phyloP scores from a whole-genome alignment of 2,329 filamentous ascomycete genomes.

The Xylaria sp. region DNA sequence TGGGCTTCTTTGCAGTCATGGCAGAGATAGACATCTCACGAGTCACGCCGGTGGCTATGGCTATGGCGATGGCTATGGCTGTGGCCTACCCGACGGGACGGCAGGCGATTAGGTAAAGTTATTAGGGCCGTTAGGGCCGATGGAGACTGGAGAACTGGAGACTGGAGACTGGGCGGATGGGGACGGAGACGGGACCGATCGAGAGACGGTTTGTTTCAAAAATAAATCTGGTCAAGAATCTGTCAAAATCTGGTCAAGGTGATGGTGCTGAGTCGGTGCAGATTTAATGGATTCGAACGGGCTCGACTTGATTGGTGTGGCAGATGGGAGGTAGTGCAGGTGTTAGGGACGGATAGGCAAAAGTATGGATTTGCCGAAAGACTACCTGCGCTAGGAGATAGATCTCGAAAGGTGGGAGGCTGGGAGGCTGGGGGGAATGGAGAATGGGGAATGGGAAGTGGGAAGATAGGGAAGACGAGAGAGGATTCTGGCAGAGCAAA shows the following conservation, averaged over 20 bases:
- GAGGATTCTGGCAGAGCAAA: neutral
- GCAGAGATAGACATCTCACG: constrained; percentile 9
- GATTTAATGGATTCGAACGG: neutral
- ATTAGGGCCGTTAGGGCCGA: neutral
- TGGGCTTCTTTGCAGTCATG: constrained; percentile 24
- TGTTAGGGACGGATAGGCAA: neutral
- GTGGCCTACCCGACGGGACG: neutral
- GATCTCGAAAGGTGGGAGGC: constrained; percentile 2
- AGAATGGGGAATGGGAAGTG: neutral
- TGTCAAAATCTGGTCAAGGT: constrained; percentile 2
- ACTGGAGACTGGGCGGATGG: neutral
- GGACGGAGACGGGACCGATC: neutral
- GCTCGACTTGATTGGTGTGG: neutral
- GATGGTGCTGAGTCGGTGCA: constrained; percentile 16
- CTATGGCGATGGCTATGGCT: neutral
- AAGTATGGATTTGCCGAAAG: constrained; percentile 19
- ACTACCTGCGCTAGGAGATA: constrained; percentile 2
- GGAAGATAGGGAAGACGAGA: neutral
- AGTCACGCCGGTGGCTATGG: neutral
- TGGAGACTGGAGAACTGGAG: neutral
- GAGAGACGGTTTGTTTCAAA: constrained; percentile 1
- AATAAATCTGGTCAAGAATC: neutral
- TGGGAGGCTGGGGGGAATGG: neutral
- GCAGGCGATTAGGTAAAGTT: neutral
- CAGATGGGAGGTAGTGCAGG: constrained; percentile 7